phyloP scores from a whole-genome alignment of 2,329 filamentous ascomycete genomes.

The Emericellopsis atlantica region DNA sequence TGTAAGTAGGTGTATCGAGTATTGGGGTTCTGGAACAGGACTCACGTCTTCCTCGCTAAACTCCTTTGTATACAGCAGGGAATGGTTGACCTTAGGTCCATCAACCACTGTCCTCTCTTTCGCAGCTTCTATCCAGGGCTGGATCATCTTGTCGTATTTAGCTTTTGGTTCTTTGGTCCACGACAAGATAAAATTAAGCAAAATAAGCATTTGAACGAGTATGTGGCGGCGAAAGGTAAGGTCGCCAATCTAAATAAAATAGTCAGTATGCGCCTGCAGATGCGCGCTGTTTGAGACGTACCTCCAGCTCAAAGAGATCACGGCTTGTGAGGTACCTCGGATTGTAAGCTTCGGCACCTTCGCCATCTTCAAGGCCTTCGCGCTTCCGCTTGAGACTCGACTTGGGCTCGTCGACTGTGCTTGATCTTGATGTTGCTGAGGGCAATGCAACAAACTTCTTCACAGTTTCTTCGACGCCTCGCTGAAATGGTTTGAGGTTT shows the following conservation, averaged over 20 bases:
- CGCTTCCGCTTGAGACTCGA: conserved; percentile 61
- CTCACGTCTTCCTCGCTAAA: conserved; percentile 74
- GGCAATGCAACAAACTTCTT: conserved; percentile 35
- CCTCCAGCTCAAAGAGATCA: conserved; percentile 91
- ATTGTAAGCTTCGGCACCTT: conserved; percentile 52
- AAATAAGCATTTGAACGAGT: conserved; percentile 85
- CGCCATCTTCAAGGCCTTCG: conserved; percentile 38
- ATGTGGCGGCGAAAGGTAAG: conserved; percentile 89
- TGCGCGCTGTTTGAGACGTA: conserved; percentile 76
- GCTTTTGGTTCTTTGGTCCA: conserved; percentile 72
- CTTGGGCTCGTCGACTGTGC: conserved; percentile 48
- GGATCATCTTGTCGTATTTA: conserved; percentile 49
- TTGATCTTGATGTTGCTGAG: conserved; percentile 33
- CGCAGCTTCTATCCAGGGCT: too few relatives aligned
- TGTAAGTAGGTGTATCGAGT: neutral
- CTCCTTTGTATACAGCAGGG: conserved; percentile 70
- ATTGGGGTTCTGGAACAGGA: conserved; percentile 7
- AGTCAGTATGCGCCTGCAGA: conserved; percentile 95
- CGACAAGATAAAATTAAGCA: conserved; percentile 91
- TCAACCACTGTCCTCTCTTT: too few relatives aligned
- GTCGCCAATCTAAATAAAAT: conserved; percentile 90
- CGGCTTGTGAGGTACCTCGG: conserved; percentile 97
- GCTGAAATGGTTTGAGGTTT: conserved; percentile 71
- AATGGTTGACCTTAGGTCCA: conserved; percentile 57
- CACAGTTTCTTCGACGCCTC: conserved; percentile 56